Conservation (phyloP, 2,329 filamentous ascomycete genomes). For the Talaromyces sp. region DNA sequence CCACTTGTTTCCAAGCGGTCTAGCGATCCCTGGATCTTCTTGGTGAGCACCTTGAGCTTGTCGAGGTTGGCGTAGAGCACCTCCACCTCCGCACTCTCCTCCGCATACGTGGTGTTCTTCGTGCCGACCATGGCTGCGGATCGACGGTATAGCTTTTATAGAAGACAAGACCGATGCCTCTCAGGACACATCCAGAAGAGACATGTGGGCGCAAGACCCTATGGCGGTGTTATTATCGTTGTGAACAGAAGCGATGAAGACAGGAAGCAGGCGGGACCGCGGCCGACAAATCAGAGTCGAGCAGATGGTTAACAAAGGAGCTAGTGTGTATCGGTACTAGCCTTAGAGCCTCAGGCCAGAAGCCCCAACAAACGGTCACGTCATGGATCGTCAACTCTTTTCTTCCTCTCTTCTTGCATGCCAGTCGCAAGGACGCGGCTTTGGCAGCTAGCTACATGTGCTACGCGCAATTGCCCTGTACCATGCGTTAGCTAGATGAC, state of each 20-base stretch:
- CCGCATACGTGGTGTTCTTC: constrained; percentile 54
- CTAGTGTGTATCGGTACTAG: neutral
- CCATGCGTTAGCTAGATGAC: constrained; percentile 15
- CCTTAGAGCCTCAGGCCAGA: neutral
- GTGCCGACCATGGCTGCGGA: constrained; percentile 44
- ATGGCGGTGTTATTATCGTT: neutral
- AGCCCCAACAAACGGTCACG: constrained; percentile 5
- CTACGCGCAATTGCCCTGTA: neutral
- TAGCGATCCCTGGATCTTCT: constrained; percentile 89
- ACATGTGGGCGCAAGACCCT: neutral
- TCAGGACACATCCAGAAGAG: neutral
- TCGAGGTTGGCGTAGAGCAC: constrained; percentile 67
- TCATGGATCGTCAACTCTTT: constrained; percentile 8
- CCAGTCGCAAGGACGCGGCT: neutral
- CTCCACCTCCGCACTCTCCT: constrained; percentile 64
- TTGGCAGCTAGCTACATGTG: neutral
- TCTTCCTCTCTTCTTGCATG: neutral
- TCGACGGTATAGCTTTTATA: neutral
- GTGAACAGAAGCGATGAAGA: neutral
- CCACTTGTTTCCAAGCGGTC: constrained; percentile 79
- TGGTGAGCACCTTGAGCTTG: constrained; percentile 87
- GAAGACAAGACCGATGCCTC: neutral
- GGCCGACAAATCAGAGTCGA: neutral
- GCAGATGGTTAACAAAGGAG: neutral
- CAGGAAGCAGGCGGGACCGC: neutral